Evolutionary conservation across 139 green algal species (phyloP).

Genomic region (Coelastrella sp.): DNA sequence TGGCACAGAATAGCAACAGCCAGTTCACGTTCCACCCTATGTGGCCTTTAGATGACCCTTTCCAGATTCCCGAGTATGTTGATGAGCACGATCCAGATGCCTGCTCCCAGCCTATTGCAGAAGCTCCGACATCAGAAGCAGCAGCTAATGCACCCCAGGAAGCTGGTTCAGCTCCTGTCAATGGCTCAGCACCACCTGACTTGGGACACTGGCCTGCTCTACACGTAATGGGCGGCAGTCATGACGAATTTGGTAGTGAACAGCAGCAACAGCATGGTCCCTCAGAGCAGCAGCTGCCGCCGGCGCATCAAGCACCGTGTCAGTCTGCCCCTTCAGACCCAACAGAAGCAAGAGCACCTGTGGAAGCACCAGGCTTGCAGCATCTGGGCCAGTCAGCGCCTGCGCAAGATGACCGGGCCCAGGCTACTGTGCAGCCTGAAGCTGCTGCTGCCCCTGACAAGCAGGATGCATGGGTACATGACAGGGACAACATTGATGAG

Average conservation of each 20-base stretch:
- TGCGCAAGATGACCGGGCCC: no score
- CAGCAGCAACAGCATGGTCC: not conserved
- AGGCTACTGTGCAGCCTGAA: not conserved
- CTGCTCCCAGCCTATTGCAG: no score
- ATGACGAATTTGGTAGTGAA: constrained; percentile 7
- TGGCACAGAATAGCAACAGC: no score
- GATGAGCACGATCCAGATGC: no score
- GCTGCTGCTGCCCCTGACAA: not conserved
- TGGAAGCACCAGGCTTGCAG: no score
- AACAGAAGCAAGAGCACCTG: no score
- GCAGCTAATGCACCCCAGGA: not conserved
- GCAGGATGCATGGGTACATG: not conserved
- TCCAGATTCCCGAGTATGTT: no score
- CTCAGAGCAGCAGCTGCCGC: not conserved
- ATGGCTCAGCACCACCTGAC: not conserved
- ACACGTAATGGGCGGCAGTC: not conserved
- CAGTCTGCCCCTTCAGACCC: no score
- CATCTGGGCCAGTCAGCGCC: no score
- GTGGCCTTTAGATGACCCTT: no score
- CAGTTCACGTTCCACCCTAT: no score
- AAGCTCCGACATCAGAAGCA: not conserved
- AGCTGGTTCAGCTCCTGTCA: not conserved
- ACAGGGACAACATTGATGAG: not conserved
- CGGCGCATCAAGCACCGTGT: not conserved
- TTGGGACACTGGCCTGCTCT: not conserved